Evolutionary conservation across 495 filamentous ascomycete species (phyloP), one percentile per base, ranked within the genome.

Genomic region (Barbatosphaeria neglecta): DNA sequence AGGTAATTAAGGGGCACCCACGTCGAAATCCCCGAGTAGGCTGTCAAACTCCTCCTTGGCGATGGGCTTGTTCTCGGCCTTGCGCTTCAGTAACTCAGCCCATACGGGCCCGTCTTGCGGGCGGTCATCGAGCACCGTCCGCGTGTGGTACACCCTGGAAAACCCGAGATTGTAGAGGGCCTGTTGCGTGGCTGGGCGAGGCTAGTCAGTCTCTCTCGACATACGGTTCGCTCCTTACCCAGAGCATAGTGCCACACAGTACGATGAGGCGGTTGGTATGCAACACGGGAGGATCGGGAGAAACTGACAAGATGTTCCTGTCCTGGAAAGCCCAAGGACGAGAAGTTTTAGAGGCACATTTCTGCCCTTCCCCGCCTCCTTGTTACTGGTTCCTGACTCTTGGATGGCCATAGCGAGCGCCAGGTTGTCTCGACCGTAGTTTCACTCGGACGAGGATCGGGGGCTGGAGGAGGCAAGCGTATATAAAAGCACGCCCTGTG

Each of bases 141-240:
- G 35, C 76, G 81, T 82, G 63, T 83, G 80, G 69, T 84, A 83
- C 44, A 69, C 74, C 58, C 79, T 75, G 49, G 68, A 52, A 57
- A 74, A 82, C 38, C 80, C 79, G 22, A 83, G 68, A 39, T 78
- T 67, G 48, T 78, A 73, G 35, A 82, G 66, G 9, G 78, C 80
- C 46, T 69, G 73, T 46, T 77, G 72, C 44, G 82, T 72, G 45
- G 77, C 78, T 80, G 41, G 44, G 40, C 9, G 6, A 20, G 23
- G 10, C 16, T 16, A 22, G 6, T 42, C 28, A n/a, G 41, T 18
- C 19, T 41, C 25, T 1, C 10, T n/a, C n/a, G n/a, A n/a, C n/a
- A n/a, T n/a, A n/a, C n/a, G n/a, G n/a, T n/a, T n/a, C n/a, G n/a
- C n/a, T n/a, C n/a, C n/a, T n/a, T n/a, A n/a, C n/a, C n/a, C n/a